Base-by-base conservation (phyloP, 2,329 filamentous ascomycete genomes). In the Herpomyces periplanetae region DNA sequence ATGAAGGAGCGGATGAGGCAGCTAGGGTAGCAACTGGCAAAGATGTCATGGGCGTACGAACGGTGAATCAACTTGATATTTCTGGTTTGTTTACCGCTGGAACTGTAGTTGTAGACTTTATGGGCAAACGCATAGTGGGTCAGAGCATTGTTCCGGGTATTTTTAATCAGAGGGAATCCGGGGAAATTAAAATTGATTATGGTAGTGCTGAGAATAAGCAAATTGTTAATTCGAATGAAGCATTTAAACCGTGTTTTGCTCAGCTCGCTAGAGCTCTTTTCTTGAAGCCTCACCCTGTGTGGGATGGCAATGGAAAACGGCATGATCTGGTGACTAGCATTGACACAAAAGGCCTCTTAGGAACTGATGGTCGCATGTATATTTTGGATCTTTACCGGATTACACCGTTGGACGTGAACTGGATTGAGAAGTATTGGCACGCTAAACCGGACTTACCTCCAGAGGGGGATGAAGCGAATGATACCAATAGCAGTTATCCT, bases 121-220 rank as follows among this genome's bases (percentile, higher is more conserved):
- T 91, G 14, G 80, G 84, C 31, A 88, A 85, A 49, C 69, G 80
- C 27, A 64, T 96, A 30, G 80, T 96, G 20, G 80, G 69, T 13
- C 80, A 96, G 43, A 91, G 73, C 32, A 88, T 96, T 27, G 80
- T 96, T 8, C 80, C 80, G 3, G 84, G 80, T 23, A 96, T 96
- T 32, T 96, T 96, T 51, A 91, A 88, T 46, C 80, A 91, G 43
- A 60, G 75, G 13, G 80, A 91, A 32, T 69, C 73, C 12, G 80
- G 73, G 20, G 80, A 96, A 51, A 80, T 87, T 40, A 80, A 91
- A 39, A 91, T 96, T 29, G 80, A 96, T 37, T 96, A 96, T 33
- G 80, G 80, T 34, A 80, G 75, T 27, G 80, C 91, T 13, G 80
- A 96, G 36, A 80, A 84, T 27, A 87, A 85, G 41, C 80, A 96